These are phyloP conservation scores for Erysimum cheiri DNA, from an alignment of 441 rosid genomes.

Conservation along the genomic window DNA sequence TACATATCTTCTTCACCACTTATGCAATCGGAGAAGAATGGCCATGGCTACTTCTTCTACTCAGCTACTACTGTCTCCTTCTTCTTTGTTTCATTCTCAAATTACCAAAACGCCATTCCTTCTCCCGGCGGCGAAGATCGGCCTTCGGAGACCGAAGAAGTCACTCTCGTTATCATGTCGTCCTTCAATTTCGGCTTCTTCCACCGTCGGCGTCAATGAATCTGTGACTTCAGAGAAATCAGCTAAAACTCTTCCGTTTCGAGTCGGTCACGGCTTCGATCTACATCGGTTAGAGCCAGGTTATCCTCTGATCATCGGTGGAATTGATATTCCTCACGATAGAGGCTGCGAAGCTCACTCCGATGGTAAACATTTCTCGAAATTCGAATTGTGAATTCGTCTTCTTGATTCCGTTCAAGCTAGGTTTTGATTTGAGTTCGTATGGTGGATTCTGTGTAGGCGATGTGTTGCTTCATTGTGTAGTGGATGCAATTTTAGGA, in stretches of 20 bases:
- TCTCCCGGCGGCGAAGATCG: conserved; percentile 35
- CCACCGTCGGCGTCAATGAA: conserved; percentile 55
- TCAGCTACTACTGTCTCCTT: conserved; percentile 37
- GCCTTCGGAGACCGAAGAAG: conserved; percentile 13
- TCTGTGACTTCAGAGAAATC: conserved; percentile 50
- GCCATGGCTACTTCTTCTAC: conserved; percentile 57
- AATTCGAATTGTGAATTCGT: background rate
- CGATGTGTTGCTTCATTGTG: conserved; percentile 95
- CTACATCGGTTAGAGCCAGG: conserved; percentile 92
- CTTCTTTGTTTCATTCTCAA: conserved; percentile 45
- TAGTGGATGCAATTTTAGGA: conserved; percentile 97
- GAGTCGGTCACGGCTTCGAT: conserved; percentile 95
- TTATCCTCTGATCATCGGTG: conserved; percentile 91
- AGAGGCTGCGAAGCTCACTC: conserved; percentile 99
- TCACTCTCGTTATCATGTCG: conserved; percentile 33
- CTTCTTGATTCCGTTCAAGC: background rate
- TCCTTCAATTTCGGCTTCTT: conserved; percentile 48
- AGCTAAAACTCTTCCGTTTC: conserved; percentile 68
- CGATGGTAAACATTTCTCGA: conserved; percentile 58
- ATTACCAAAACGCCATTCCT: conserved; percentile 40
- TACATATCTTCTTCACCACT: too few species aligned
- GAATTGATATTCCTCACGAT: conserved; percentile 85
- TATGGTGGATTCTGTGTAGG: conserved; percentile 52
- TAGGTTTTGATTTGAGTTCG: conserved; percentile 1
- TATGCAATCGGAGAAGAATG: too few species aligned